phyloP scores from a whole-genome alignment of 371 early-diverging fungal genomes.

The Syncephalastrum contaminatum region DNA sequence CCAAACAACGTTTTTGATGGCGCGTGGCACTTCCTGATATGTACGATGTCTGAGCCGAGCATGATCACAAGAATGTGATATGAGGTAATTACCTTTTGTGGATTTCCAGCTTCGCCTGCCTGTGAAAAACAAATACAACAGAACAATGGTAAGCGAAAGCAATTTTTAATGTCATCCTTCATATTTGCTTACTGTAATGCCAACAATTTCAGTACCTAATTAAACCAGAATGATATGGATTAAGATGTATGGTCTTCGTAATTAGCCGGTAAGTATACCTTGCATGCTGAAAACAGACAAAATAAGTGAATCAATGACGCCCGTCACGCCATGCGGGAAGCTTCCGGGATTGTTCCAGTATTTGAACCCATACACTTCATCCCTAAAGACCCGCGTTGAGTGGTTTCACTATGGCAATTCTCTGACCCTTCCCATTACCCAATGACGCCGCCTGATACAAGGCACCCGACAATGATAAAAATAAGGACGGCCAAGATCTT shows the following conservation, averaged over 20 bases:
- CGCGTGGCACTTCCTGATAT: conserved; percentile 55
- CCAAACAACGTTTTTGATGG: conserved; percentile 63
- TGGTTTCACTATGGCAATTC: not conserved
- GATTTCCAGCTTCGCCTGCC: conserved; percentile 57
- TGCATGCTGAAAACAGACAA: conserved; percentile 68
- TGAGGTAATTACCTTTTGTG: conserved; percentile 39
- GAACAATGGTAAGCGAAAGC: too few species aligned
- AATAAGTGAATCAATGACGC: conserved; percentile 68
- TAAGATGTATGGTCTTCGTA: too few species aligned
- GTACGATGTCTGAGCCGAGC: conserved; percentile 1
- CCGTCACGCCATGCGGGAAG: conserved; percentile 75
- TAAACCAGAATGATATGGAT: not conserved
- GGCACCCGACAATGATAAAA: conserved; percentile 69
- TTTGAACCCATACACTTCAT: conserved; percentile 60
- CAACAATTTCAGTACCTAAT: conserved; percentile 68
- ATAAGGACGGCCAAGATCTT: conserved; percentile 70
- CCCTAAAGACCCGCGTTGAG: conserved; percentile 27
- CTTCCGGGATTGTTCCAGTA: conserved; percentile 76
- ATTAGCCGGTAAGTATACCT: conserved; percentile 1
- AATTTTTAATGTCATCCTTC: too few species aligned
- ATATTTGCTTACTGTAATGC: conserved; percentile 44
- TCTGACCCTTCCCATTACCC: conserved; percentile 18
- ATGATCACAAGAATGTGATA: not conserved
- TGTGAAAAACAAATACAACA: not conserved
- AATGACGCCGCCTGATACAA: conserved; percentile 38